phyloP scores from a whole-genome alignment of 768 basidiomycete species.

The Lentinula edodes region DNA sequence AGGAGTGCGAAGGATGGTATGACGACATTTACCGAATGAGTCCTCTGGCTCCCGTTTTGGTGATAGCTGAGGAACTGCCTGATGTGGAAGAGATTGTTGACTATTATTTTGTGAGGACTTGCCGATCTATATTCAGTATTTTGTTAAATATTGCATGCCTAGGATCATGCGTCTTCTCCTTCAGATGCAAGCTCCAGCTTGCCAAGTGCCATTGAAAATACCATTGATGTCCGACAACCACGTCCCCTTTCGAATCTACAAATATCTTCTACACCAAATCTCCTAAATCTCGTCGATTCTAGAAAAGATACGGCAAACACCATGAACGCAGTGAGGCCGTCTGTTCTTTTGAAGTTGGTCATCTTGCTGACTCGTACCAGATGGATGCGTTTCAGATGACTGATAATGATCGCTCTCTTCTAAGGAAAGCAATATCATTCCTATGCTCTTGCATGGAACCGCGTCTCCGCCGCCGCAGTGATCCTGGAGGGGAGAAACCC shows the following conservation, averaged over 20 bases:
- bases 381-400: background rate
- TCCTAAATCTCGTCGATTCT: background rate
- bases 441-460: conserved; percentile 16
- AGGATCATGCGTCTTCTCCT: background rate
- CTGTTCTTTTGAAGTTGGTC: background rate
- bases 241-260: background rate
- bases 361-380: background rate
- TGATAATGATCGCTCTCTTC: conserved; percentile 6
- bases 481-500: conserved; percentile 17
- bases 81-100: background rate
- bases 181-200: background rate
- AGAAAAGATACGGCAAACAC: background rate
- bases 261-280: background rate
- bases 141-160: no score
- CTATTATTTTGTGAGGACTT: background rate
- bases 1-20: background rate
- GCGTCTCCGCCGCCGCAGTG: conserved; percentile 14
- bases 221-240: background rate
- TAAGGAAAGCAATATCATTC: conserved; percentile 12
- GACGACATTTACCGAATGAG: background rate
- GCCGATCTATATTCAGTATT: no score
- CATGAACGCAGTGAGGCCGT: background rate
- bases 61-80: background rate
- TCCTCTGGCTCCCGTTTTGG: background rate
- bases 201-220: background rate